These are phyloP conservation scores for Cercospora nicotianae DNA, from an alignment of 2,329 filamentous ascomycete species.

Conservation along the genomic window DNA sequence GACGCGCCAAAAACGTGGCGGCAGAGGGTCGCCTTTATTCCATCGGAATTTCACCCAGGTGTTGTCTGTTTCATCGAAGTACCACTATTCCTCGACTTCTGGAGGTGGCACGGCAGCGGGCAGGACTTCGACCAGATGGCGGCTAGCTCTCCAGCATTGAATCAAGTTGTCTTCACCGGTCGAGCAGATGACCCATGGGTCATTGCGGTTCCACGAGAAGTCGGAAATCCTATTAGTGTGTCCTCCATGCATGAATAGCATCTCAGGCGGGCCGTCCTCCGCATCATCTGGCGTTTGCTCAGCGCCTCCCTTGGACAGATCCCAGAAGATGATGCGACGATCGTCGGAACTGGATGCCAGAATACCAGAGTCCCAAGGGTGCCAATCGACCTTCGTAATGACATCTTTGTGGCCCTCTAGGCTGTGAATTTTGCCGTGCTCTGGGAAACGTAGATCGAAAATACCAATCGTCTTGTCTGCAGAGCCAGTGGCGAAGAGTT, in stretches of 20 bases:
- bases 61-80: neutral
- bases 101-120: slow-evolving; percentile 36
- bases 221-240: slow-evolving; percentile 96
- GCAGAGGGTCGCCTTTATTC: neutral
- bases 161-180: slow-evolving; percentile 96
- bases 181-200: slow-evolving; percentile 94
- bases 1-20: neutral
- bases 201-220: slow-evolving; percentile 96
- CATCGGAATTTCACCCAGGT: neutral
- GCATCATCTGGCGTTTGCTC: slow-evolving; percentile 94
- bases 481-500: slow-evolving; percentile 86
- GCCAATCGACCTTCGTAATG: slow-evolving; percentile 91
- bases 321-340: slow-evolving; percentile 93
- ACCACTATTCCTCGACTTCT: slow-evolving; percentile 32
- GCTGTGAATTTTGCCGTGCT: slow-evolving; percentile 82
- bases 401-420: slow-evolving; percentile 85
- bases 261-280: slow-evolving; percentile 90
- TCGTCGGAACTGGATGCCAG: slow-evolving; percentile 92
- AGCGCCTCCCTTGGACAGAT: slow-evolving; percentile 84
- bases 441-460: slow-evolving; percentile 75
- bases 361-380: slow-evolving; percentile 84
- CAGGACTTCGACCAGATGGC: slow-evolving; percentile 39
- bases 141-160: slow-evolving; percentile 66
- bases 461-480: slow-evolving; percentile 93
- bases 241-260: slow-evolving; percentile 98